Evolutionary conservation across 305 asterid species (phyloP).

Genomic region (Petunia hybrid): DNA sequence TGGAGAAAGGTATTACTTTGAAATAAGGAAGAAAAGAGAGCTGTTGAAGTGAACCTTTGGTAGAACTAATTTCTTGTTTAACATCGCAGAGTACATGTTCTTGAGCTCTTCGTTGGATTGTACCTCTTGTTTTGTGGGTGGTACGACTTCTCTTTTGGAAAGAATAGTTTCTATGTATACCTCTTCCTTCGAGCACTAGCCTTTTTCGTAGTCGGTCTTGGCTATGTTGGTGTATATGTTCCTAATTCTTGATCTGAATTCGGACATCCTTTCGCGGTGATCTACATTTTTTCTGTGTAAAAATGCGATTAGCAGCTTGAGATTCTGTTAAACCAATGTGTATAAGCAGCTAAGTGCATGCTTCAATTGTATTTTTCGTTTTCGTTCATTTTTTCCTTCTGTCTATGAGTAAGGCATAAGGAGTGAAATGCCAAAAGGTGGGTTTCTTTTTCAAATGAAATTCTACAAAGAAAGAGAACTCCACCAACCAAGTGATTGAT

Average conservation of each 20-base stretch:
- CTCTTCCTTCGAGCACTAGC: constrained; percentile 77
- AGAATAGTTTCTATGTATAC: constrained; percentile 69
- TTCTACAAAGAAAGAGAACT: background rate
- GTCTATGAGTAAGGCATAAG: background rate
- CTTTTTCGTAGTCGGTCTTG: constrained; percentile 73
- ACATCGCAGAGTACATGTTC: constrained; percentile 39
- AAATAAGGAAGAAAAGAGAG: background rate
- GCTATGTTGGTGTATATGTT: constrained; percentile 72
- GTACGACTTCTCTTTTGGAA: constrained; percentile 72
- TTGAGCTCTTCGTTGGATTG: constrained; percentile 40
- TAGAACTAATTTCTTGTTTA: constrained; percentile 15
- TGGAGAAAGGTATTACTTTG: constrained; percentile 59
- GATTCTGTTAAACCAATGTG: background rate
- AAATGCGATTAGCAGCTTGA: background rate
- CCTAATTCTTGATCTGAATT: constrained; percentile 46
- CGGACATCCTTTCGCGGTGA: background rate
- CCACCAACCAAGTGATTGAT: background rate
- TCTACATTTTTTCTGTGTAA: background rate
- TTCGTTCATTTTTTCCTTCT: background rate
- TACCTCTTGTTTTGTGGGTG: constrained; percentile 75
- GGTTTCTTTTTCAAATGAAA: background rate
- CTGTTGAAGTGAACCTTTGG: background rate
- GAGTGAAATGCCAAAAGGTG: background rate
- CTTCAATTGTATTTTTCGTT: background rate
- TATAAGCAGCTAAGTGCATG: background rate